Evolutionary conservation across 2,329 filamentous ascomycete species (phyloP).

Genomic region (Cercospora janseana): DNA sequence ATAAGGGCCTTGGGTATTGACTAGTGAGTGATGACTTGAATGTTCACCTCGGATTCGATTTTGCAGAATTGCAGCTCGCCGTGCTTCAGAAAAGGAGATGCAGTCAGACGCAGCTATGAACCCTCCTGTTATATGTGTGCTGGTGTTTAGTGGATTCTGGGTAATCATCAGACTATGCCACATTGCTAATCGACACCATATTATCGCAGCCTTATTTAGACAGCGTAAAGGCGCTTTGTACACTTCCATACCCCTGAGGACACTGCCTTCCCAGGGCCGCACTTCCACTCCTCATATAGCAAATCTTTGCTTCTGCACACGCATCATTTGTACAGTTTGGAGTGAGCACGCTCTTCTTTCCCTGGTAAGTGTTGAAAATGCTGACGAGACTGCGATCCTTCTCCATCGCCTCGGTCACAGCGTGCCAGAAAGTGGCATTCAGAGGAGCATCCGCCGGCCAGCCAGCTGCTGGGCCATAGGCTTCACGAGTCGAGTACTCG

Average conservation of each 20-base stretch:
- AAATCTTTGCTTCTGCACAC: slow-evolving; percentile 56
- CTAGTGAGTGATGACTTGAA: no score
- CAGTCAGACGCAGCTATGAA: no score
- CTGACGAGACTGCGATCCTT: slow-evolving; percentile 50
- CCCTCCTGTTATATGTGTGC: no score
- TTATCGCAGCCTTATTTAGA: no score
- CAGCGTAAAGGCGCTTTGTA: slow-evolving; percentile 41
- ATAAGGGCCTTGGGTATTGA: no score
- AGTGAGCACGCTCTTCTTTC: slow-evolving; percentile 51
- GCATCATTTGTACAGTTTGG: slow-evolving; percentile 54
- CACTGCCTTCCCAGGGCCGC: slow-evolving; percentile 52
- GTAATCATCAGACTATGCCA: no score
- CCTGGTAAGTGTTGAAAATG: slow-evolving; percentile 53
- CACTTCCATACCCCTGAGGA: slow-evolving; percentile 50
- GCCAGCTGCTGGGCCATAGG: slow-evolving; percentile 45
- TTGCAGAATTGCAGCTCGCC: no score
- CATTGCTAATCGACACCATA: no score
- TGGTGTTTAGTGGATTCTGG: no score
- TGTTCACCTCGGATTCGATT: no score
- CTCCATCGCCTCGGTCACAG: slow-evolving; percentile 58
- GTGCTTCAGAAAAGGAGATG: no score
- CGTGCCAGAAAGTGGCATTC: slow-evolving; percentile 61
- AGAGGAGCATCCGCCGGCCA: slow-evolving; percentile 53
- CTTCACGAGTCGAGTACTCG: slow-evolving; percentile 54
- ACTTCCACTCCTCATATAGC: slow-evolving; percentile 59